phyloP scores from a whole-genome alignment of 805 yeast genomes.

The Spathaspora passalidarum region DNA sequence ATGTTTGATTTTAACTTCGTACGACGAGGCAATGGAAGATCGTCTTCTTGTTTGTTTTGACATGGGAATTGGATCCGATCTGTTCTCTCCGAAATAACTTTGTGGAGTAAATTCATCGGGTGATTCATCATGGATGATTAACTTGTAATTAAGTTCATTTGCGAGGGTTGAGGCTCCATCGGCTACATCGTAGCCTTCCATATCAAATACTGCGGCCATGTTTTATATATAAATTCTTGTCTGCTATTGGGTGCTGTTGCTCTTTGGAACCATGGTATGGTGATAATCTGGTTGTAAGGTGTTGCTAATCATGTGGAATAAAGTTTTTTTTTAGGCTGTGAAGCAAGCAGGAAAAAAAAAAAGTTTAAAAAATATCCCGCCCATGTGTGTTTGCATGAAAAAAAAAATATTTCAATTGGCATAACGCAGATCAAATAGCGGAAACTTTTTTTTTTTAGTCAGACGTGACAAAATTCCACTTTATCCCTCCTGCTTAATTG shows the following conservation, averaged over 20 bases:
- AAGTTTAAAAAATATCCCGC: too few species aligned
- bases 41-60: constrained; percentile 17
- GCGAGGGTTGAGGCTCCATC: not conserved
- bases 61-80: constrained; percentile 15
- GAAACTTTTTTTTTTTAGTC: too few species aligned
- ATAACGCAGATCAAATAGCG: too few species aligned
- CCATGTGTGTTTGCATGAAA: too few species aligned
- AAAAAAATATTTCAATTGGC: too few species aligned
- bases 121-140: not conserved
- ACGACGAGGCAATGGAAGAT: constrained; percentile 29
- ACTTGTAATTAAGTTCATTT: constrained; percentile 1
- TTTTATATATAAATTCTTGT: not conserved
- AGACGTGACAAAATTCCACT: too few species aligned
- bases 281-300: too few species aligned
- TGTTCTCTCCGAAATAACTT: constrained; percentile 9
- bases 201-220: constrained; percentile 34
- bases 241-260: not conserved
- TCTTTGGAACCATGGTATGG: not conserved
- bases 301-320: too few species aligned
- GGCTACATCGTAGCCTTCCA: constrained; percentile 32
- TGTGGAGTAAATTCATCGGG: constrained; percentile 4
- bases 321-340: too few species aligned
- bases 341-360: too few species aligned
- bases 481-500: too few species aligned
- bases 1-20: constrained; percentile 31